Conservation (phyloP, 768 basidiomycete species). For the Sistotremastrum suecicum region DNA sequence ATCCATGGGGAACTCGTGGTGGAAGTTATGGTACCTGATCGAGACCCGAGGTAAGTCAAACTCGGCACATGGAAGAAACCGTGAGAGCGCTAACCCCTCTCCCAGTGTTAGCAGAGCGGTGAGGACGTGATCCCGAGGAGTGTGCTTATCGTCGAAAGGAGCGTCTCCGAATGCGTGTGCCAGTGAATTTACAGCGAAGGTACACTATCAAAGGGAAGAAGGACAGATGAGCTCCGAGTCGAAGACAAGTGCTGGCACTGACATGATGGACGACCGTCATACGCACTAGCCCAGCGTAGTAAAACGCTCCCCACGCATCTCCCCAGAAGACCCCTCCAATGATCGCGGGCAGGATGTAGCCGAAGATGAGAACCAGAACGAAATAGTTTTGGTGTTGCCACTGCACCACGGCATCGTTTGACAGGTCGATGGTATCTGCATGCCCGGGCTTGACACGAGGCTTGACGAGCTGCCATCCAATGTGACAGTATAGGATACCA, state of each 20-base stretch:
- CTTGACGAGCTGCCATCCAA: conserved; percentile 78
- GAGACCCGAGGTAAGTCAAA: too few relatives aligned
- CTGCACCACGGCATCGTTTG: conserved; percentile 51
- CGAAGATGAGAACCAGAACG: conserved; percentile 45
- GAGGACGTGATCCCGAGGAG: conserved; percentile 64
- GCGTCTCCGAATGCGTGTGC: conserved; percentile 75
- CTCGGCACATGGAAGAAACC: too few relatives aligned
- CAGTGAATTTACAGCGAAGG: conserved; percentile 81
- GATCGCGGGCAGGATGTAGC: conserved; percentile 51
- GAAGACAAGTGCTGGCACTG: conserved; percentile 17
- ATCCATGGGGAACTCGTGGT: conserved; percentile 76
- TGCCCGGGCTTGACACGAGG: conserved; percentile 56
- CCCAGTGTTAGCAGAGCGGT: conserved; percentile 78
- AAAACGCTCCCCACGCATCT: conserved; percentile 69
- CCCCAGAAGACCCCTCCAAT: conserved; percentile 61
- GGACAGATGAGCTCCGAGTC: background rate
- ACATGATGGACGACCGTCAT: conserved; percentile 73
- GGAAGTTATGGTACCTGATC: conserved; percentile 63
- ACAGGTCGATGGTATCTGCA: conserved; percentile 60
- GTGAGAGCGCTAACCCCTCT: conserved; percentile 31
- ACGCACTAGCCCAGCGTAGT: conserved; percentile 57
- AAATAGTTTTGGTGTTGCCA: conserved; percentile 74
- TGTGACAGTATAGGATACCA: conserved; percentile 66
- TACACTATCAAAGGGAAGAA: conserved; percentile 33
- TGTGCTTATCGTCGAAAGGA: conserved; percentile 69